phyloP scores from a whole-genome alignment of 352 stramenopile species.

The Pythium scleroteichum region DNA sequence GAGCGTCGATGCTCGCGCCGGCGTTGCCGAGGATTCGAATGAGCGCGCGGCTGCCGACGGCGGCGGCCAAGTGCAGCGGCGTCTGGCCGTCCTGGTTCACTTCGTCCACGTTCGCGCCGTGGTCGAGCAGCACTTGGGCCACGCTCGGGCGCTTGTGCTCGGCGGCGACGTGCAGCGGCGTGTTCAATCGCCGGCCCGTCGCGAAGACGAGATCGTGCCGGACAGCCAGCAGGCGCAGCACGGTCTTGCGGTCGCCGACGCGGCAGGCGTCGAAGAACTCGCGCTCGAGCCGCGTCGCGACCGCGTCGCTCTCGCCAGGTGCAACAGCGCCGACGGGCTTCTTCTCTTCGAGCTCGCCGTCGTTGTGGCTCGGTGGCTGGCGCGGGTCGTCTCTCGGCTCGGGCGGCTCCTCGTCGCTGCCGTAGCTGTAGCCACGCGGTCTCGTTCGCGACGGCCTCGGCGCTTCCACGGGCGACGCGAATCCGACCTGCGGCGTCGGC shows the following conservation, averaged over 20 bases:
- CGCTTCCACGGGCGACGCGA: conserved; percentile 6
- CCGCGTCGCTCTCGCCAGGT: not conserved
- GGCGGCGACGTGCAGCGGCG: conserved; percentile 19
- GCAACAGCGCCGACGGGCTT: not conserved
- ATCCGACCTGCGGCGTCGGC: conserved; percentile 12
- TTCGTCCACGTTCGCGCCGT: conserved; percentile 25
- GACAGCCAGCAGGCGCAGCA: conserved; percentile 14
- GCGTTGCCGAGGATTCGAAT: conserved; percentile 23
- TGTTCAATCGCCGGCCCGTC: conserved; percentile 17
- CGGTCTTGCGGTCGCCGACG: not conserved
- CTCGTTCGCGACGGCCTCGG: not conserved
- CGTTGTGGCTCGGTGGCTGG: not conserved
- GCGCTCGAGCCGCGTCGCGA: conserved; percentile 14
- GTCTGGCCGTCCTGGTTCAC: conserved; percentile 29
- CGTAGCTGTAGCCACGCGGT: conserved; percentile 3
- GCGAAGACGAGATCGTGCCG: conserved; percentile 16
- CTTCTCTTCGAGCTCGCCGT: conserved; percentile 19
- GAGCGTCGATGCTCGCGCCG: conserved; percentile 16
- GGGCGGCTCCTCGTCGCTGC: not conserved
- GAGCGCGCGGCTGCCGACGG: conserved; percentile 15
- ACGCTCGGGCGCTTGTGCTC: conserved; percentile 16
- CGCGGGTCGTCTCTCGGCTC: not conserved
- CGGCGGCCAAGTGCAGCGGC: conserved; percentile 18
- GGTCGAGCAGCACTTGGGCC: conserved; percentile 14
- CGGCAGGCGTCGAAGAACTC: conserved; percentile 18